phyloP scores from a whole-genome alignment of 2,329 filamentous ascomycete genomes.

The Fusarium penzigii region DNA sequence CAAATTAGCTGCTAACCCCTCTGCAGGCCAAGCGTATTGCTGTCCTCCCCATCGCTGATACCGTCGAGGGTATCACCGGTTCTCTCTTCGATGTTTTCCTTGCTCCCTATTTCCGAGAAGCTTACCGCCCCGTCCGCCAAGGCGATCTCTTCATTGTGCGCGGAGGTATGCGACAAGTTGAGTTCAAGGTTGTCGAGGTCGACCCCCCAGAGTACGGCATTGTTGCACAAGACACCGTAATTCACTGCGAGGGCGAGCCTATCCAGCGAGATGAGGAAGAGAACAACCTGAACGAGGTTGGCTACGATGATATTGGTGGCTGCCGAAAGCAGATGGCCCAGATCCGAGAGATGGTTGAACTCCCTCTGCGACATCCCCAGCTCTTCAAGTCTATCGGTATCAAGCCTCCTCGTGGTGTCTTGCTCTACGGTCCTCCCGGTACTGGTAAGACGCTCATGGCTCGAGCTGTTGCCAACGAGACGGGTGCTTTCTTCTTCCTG shows the following conservation, averaged over 20 bases:
- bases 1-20: constrained; percentile 11
- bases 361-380: constrained; percentile 94
- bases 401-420: constrained; percentile 96
- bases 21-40: constrained; percentile 94
- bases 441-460: constrained; percentile 99
- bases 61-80: constrained; percentile 94
- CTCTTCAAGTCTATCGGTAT: constrained; percentile 99
- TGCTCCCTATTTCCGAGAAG: constrained; percentile 98
- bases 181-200: constrained; percentile 99
- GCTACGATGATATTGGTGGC: constrained; percentile 98
- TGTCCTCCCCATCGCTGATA: constrained; percentile 96
- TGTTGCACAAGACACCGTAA: constrained; percentile 97
- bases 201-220: constrained; percentile 98
- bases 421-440: constrained; percentile 95
- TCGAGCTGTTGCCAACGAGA: constrained; percentile 97
- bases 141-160: constrained; percentile 97
- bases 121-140: constrained; percentile 95
- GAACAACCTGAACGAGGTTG: constrained; percentile 98
- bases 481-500: constrained; percentile 97
- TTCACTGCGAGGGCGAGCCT: constrained; percentile 88
- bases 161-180: constrained; percentile 97
- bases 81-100: constrained; percentile 99
- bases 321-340: constrained; percentile 99
- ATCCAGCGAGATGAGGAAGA: constrained; percentile 99
- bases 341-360: constrained; percentile 97